Evolutionary conservation across 495 filamentous ascomycete genomes (phyloP), one percentile per base, ranked within the genome.

Genomic region (Neurospora africana): DNA sequence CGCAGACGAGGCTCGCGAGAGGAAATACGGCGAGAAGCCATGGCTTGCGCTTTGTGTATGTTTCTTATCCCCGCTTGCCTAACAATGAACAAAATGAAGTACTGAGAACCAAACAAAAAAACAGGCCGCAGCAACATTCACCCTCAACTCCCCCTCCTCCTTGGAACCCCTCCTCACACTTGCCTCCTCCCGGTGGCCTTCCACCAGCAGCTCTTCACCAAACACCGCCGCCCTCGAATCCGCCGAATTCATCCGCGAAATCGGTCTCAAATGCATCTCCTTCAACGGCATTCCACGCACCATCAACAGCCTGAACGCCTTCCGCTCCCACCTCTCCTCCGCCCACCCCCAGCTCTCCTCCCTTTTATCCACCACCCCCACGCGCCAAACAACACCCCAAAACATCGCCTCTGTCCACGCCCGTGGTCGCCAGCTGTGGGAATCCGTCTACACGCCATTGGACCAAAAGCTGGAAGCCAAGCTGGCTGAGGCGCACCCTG

Each of bases 211-310:
- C 19, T 21, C 43, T 10, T 38, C 33, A 41, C 72, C 35, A 21
- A 47, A 19, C 68, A 77, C 61, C 73, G 80, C 58, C 80, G 82
- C 27, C 30, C 81, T 89, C n/a, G 81, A 84, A 44, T 85, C 87
- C 8, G 91, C 91, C 65, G 91, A 93, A 78, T 80, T 92, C 23
- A 92, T 94, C 85, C 89, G 92, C 75, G 91, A 93, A 76, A 86
- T 92, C 75, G 91, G 90, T 4, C 84, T 94, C 53, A 94, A 94
- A 79, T 93, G 91, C 80, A 93, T 94, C 78, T 88, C 87, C 61
- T 93, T 94, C 85, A 94, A 94, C 81, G 92, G 92, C 44, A 91
- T 94, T 75, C 92, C 92, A 4, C 87, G 92, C 70, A 91, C 88
- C 68, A 94, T 94, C 79, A 94, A 94, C 84, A 88, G 85, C 74